Percentiles rank a stretch among this genome's conserved stretches.
phyloP scores from a whole-genome alignment of 306 rosid genomes.

The Medicago ruthenica region DNA sequence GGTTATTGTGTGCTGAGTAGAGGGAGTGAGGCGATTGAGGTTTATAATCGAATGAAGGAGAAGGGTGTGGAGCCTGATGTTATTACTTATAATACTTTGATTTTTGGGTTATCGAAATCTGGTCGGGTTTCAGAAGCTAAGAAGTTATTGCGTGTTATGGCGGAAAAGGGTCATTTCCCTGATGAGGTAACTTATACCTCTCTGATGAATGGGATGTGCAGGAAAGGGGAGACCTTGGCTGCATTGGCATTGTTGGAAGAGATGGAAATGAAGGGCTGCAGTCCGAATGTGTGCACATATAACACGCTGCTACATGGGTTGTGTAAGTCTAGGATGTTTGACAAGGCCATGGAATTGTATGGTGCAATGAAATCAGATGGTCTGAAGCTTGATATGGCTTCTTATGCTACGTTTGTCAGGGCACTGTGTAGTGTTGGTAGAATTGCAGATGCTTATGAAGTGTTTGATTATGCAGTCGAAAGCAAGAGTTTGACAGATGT shows the following conservation, averaged over 20 bases:
- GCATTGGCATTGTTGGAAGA: conserved; percentile 72
- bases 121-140: conserved; percentile 73
- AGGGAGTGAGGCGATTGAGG: conserved; percentile 76
- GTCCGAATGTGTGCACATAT: conserved; percentile 74
- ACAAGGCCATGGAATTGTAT: conserved; percentile 74
- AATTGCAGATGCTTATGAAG: conserved; percentile 84
- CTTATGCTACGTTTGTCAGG: conserved; percentile 82
- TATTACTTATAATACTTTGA: conserved; percentile 81
- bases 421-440: conserved; percentile 76
- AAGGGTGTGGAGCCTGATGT: conserved; percentile 86
- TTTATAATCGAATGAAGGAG: conserved; percentile 79
- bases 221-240: conserved; percentile 68
- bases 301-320: conserved; percentile 82
- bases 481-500: conserved; percentile 83
- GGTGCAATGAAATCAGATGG: conserved; percentile 60
- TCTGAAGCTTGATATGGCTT: conserved; percentile 77
- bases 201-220: conserved; percentile 89
- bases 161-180: conserved; percentile 72
- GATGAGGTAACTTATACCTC: conserved; percentile 83
- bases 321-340: conserved; percentile 74
- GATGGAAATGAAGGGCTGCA: conserved; percentile 79
- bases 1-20: conserved; percentile 77
- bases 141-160: conserved; percentile 72
- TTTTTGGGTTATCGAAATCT: conserved; percentile 73
- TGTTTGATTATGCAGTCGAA: conserved; percentile 86